phyloP scores from a whole-genome alignment of 2,329 filamentous ascomycete genomes.

The Sclerotinia subarctica region DNA sequence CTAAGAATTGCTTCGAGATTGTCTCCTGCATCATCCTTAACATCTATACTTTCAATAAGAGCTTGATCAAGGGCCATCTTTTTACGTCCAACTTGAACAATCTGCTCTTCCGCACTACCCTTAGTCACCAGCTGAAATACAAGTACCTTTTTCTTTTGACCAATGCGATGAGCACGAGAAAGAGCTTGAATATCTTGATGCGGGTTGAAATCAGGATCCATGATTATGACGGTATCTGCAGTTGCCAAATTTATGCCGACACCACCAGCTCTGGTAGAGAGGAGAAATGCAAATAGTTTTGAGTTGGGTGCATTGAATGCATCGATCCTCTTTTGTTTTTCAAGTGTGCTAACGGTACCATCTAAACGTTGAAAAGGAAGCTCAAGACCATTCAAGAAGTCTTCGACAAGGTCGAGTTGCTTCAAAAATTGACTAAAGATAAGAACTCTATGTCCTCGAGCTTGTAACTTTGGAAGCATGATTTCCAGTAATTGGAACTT shows the following conservation, averaged over 20 bases:
- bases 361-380: conserved; percentile 78
- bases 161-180: conserved; percentile 91
- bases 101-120: conserved; percentile 86
- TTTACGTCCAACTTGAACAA: conserved; percentile 90
- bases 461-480: conserved; percentile 82
- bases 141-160: conserved; percentile 91
- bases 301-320: conserved; percentile 86
- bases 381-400: conserved; percentile 77
- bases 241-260: conserved; percentile 97
- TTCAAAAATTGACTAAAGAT: conserved; percentile 95
- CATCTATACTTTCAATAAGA: conserved; percentile 87
- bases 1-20: conserved; percentile 86
- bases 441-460: conserved; percentile 83
- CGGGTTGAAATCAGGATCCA: conserved; percentile 54
- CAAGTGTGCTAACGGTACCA: conserved; percentile 72
- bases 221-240: conserved; percentile 95
- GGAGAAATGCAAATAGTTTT: conserved; percentile 79
- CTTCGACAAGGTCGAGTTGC: conserved; percentile 86
- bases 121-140: conserved; percentile 94
- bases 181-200: conserved; percentile 97
- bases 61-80: conserved; percentile 96
- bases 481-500: conserved; percentile 82
- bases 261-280: conserved; percentile 91
- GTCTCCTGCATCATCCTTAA: conserved; percentile 71
- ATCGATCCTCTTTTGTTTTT: conserved; percentile 94